Evolutionary conservation across 169 alveolate genomes (phyloP), one percentile per base, ranked within the genome.

Genomic region (Plasmodium billcollinsi): DNA sequence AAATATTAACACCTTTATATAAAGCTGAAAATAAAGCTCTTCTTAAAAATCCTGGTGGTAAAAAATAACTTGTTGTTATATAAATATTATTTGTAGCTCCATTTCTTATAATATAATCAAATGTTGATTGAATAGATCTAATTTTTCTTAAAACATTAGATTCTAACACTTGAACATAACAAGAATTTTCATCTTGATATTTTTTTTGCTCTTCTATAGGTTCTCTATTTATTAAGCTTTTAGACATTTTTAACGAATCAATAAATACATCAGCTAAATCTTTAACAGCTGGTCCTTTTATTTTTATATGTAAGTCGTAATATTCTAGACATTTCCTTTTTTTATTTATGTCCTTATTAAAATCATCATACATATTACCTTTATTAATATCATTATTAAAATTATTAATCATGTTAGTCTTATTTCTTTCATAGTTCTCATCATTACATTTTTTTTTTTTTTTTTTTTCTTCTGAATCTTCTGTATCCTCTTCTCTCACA

Each of bases 11-110:
- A 8, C 93, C 92, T 29, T 95, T 88, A 49, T 62, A 74, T 47
- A 86, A 89, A 33, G 97, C 96, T 7, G 93, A 73, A 80, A 92
- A 89, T 12, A 95, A 88, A 4, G 96, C 92, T 54, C 95, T 62
- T 33, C 96, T 66, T 24, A 95, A 91, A 47, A 93, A 93, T 12
- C 95, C 96, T 11, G 97, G 97, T 7, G 97, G 97, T n/a, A 91
- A 65, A 61, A 95, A 95, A 89, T 95, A 95, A 50, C 97, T 92
- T 14, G 97, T 95, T 47, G 97, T 91, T n/a, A 95, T 83, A 69
- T 92, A 72, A 3, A 95, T 90, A 24, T 80, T 89, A 15, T 88
- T 24, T 8, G 88, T 76, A 2, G 97, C 89, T 59, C 88, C 97
- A 78, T 94, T 80, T 18, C 24, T 65, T 18, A 89, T 71, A 18